Evolutionary conservation across 371 early-diverging fungal species (phyloP).

Genomic region (Dichotomocladium elegans): DNA sequence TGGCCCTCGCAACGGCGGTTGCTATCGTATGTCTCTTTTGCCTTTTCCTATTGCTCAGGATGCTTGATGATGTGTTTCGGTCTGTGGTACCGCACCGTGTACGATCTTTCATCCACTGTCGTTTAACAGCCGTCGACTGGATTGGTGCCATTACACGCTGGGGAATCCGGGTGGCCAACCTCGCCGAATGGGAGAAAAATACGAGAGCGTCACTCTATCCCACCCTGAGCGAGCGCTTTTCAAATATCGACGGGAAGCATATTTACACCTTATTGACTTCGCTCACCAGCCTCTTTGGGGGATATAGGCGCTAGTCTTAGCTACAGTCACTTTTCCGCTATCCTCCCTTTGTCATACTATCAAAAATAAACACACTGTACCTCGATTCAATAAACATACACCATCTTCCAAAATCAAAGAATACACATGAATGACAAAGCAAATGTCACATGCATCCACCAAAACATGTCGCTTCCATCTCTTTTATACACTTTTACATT

Average conservation of each 20-base stretch:
- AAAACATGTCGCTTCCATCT: no score
- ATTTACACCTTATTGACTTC: conserved; percentile 9
- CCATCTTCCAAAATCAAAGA: no score
- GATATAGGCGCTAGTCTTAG: no score
- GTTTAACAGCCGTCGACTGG: conserved; percentile 22
- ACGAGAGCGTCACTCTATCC: conserved; percentile 27
- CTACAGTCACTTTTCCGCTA: no score
- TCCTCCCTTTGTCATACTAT: no score
- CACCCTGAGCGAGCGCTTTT: conserved; percentile 5
- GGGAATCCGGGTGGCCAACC: conserved; percentile 24
- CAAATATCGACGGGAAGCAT: conserved; percentile 8
- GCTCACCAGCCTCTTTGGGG: conserved; percentile 1
- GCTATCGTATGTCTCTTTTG: conserved; percentile 17
- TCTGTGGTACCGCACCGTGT: conserved; percentile 20
- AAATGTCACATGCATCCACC: no score
- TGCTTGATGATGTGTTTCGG: conserved; percentile 27
- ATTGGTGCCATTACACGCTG: conserved; percentile 11
- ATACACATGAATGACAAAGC: no score
- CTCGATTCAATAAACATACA: no score
- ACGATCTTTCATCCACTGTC: conserved; percentile 10
- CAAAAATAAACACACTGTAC: no score
- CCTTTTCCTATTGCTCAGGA: conserved; percentile 20
- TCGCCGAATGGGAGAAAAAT: conserved; percentile 39
- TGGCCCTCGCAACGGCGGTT: no score
- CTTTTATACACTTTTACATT: no score